Conservation (phyloP, 768 basidiomycete genomes). For the Imleria badia region DNA sequence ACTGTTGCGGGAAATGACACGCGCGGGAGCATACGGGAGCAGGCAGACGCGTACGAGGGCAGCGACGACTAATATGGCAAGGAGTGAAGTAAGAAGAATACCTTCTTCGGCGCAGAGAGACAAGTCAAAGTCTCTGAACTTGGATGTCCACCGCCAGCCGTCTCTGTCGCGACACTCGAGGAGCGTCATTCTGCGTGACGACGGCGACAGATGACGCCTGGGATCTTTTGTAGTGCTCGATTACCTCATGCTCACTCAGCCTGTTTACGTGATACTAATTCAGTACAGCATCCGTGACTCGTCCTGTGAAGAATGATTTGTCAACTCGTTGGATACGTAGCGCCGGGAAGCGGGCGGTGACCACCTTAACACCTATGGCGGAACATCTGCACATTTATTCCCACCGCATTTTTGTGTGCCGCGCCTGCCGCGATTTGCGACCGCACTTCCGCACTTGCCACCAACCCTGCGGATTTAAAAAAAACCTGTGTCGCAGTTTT, state of each 20-base stretch:
- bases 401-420: too few species aligned
- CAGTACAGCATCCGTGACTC: too few species aligned
- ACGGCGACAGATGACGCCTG: neutral
- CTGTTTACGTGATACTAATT: too few species aligned
- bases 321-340: too few species aligned
- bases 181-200: constrained; percentile 32
- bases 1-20: constrained; percentile 47
- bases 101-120: constrained; percentile 84
- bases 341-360: too few species aligned
- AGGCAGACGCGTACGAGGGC: constrained; percentile 39
- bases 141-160: constrained; percentile 66
- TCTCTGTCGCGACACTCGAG: constrained; percentile 51
- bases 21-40: constrained; percentile 25
- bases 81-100: constrained; percentile 53
- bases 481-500: too few species aligned
- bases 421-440: too few species aligned
- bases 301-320: too few species aligned
- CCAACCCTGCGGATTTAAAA: too few species aligned
- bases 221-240: neutral
- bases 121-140: constrained; percentile 63
- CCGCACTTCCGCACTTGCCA: too few species aligned
- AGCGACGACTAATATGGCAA: constrained; percentile 45
- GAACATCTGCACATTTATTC: too few species aligned
- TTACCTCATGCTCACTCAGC: neutral
- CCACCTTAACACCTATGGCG: too few species aligned